A percentile compares a stretch with the other conserved stretches of the same genome.
These are phyloP conservation scores for Loxodes magnus DNA, from an alignment of 73 alveolate genomes.

Conservation along the genomic window DNA sequence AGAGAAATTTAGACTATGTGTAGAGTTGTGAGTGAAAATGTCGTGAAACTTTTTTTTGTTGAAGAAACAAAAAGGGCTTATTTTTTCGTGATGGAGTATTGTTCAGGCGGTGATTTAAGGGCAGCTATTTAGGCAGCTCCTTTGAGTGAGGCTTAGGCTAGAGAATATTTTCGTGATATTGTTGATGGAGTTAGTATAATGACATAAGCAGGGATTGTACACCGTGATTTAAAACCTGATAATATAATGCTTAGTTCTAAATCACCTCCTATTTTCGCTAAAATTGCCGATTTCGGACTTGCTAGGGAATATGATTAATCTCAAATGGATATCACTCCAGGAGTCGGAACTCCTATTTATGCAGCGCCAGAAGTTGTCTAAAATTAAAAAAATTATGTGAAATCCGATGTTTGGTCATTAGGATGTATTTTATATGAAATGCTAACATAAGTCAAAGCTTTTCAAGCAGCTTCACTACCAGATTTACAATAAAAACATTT, in stretches of 20 bases:
- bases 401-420: constrained; percentile 66
- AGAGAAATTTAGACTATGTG: too few species aligned
- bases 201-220: constrained; percentile 73
- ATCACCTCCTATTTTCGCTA: constrained; percentile 45
- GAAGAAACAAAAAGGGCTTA: too few species aligned
- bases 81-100: constrained; percentile 97
- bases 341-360: constrained; percentile 88
- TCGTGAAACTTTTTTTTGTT: too few species aligned
- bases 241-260: constrained; percentile 49
- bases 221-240: constrained; percentile 73
- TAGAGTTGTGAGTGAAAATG: too few species aligned
- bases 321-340: not conserved
- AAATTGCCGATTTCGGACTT: constrained; percentile 76
- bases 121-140: constrained; percentile 42
- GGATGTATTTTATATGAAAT: constrained; percentile 98
- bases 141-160: constrained; percentile 55
- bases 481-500: constrained; percentile 86
- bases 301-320: constrained; percentile 21
- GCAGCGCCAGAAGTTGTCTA: constrained; percentile 93
- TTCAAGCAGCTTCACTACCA: constrained; percentile 85
- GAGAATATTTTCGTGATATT: constrained; percentile 71
- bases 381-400: constrained; percentile 63
- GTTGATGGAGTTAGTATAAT: constrained; percentile 63
- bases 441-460: constrained; percentile 92
- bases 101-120: constrained; percentile 85